Percentiles rank a stretch among this genome's conserved stretches.
Evolutionary conservation across 2,329 filamentous ascomycete species (phyloP).

Genomic region (Zymoseptoria crescenta): DNA sequence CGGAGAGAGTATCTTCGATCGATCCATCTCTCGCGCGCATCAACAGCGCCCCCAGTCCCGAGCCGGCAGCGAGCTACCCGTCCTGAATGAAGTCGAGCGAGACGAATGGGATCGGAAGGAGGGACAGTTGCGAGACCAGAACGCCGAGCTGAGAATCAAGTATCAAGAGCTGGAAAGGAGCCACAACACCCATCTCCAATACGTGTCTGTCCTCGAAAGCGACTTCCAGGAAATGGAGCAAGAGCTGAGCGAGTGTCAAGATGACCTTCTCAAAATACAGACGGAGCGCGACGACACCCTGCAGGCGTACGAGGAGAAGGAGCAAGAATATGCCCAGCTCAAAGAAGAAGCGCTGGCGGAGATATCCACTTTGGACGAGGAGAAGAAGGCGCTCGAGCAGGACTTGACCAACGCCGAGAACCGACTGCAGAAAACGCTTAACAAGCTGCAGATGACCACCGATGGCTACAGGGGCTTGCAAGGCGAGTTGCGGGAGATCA

Average conservation of each 20-base stretch:
- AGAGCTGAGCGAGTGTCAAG: constrained; percentile 69
- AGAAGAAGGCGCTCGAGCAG: constrained; percentile 36
- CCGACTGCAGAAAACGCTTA: constrained; percentile 49
- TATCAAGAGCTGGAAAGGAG: constrained; percentile 84
- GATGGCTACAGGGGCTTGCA: constrained; percentile 91
- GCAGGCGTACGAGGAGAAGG: constrained; percentile 60
- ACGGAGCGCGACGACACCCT: constrained; percentile 80
- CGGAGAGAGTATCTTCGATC: constrained; percentile 84
- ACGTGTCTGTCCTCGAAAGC: constrained; percentile 66
- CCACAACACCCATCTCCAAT: constrained; percentile 68
- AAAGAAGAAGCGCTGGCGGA: constrained; percentile 53
- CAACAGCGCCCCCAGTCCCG: constrained; percentile 64
- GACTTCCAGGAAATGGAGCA: constrained; percentile 65
- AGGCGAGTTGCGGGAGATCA: constrained; percentile 86
- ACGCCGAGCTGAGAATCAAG: constrained; percentile 77
- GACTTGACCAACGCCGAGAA: constrained; percentile 43
- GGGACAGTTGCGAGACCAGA: constrained; percentile 73
- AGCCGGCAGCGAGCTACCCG: constrained; percentile 59
- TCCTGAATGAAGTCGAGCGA: constrained; percentile 70
- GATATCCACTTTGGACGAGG: constrained; percentile 41
- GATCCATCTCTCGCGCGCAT: constrained; percentile 76
- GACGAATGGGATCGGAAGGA: constrained; percentile 82
- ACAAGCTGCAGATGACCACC: constrained; percentile 62
- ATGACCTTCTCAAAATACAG: constrained; percentile 71
- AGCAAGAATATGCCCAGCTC: constrained; percentile 45